Evolutionary conservation across 345 rosid genomes (phyloP).

Genomic region (Populus ilicifolia): DNA sequence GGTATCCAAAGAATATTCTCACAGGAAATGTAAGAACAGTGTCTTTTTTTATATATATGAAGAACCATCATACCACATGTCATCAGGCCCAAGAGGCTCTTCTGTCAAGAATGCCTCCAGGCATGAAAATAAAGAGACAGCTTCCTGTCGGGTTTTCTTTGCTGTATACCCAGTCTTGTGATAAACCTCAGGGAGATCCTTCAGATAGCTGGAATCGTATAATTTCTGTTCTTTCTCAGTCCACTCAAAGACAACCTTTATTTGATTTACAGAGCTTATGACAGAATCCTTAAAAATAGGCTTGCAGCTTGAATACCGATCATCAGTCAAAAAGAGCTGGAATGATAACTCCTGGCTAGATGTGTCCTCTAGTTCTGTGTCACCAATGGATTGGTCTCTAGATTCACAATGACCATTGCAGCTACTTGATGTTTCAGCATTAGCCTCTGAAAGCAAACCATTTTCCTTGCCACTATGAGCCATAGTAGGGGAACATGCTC

Average conservation of each 20-base stretch:
- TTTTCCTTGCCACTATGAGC: slow-evolving; percentile 44
- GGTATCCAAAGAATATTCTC: neutral
- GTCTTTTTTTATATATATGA: rapidly evolving
- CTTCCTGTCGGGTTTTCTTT: slow-evolving; percentile 79
- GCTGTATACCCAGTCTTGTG: slow-evolving; percentile 49
- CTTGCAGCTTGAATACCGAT: slow-evolving; percentile 31
- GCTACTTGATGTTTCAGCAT: slow-evolving; percentile 44
- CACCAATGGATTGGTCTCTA: slow-evolving; percentile 30
- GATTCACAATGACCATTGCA: slow-evolving; percentile 27
- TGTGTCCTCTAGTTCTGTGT: slow-evolving; percentile 37
- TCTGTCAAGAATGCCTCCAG: slow-evolving; percentile 89
- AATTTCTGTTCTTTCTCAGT: slow-evolving; percentile 49
- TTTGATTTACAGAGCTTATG: slow-evolving; percentile 38
- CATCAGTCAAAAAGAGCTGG: slow-evolving; percentile 44
- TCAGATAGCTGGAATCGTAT: slow-evolving; percentile 70
- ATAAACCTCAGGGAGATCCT: slow-evolving; percentile 70
- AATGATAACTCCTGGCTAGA: slow-evolving; percentile 33
- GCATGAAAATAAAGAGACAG: slow-evolving; percentile 83
- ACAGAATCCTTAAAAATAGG: slow-evolving; percentile 46
- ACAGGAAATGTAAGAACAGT: neutral
- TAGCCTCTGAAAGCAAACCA: slow-evolving; percentile 40
- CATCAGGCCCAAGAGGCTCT: slow-evolving; percentile 92
- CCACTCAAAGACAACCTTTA: slow-evolving; percentile 66
- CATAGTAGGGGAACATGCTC: slow-evolving; percentile 39
- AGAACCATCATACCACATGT: slow-evolving; percentile 62